Base-by-base conservation (phyloP, 1,284 basidiomycete genomes). In the Ceratobasidium sp. region DNA sequence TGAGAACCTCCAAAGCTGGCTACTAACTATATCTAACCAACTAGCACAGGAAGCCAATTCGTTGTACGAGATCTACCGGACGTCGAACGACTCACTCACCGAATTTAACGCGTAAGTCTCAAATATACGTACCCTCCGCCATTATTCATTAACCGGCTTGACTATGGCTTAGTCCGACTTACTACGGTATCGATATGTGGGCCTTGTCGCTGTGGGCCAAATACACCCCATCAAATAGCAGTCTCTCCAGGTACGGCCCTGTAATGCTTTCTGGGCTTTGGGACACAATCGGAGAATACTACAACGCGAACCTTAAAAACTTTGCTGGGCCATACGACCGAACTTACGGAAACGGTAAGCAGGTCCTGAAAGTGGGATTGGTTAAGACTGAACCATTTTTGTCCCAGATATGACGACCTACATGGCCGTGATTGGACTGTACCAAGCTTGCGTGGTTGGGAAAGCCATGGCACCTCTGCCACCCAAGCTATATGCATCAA, bases 151-250 rank as follows among this genome's bases (percentile, higher is more conserved):
- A 31, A 29, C 16, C 34, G 46, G 3, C 46, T 22, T 48, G 22
- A 58, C 31, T 7, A 31, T 6, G 8, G 8, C 4, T 11, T 16
- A 69, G 65, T 14, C 65, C 49, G 22, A 69, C 65, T 24, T 56
- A 69, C 53, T 56, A 69, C 53, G 65, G 65, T 19, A 69, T 58
- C 29, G 53, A 69, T n/a, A 69, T 66, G 65, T 54, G 65, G 65
- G 65, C 65, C 4, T 51, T 58, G 29, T 54, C 65, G 4, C 49
- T 58, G 5, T 54, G 65, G 65, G 56, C n/a, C 1, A 69, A 69
- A 39, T 69, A 69, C n/a, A 22, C 65, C 7, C 65, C 65, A 41
- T 41, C 31, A 13, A 69, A 69, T 22, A 56, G 65, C 31, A 69
- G 65, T 19, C 53, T 69, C 22, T 51, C 65, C 1, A 69, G 56